Evolutionary conservation across 2,329 filamentous ascomycete species (phyloP).

Genomic region (Trichoderma koningiopsis): DNA sequence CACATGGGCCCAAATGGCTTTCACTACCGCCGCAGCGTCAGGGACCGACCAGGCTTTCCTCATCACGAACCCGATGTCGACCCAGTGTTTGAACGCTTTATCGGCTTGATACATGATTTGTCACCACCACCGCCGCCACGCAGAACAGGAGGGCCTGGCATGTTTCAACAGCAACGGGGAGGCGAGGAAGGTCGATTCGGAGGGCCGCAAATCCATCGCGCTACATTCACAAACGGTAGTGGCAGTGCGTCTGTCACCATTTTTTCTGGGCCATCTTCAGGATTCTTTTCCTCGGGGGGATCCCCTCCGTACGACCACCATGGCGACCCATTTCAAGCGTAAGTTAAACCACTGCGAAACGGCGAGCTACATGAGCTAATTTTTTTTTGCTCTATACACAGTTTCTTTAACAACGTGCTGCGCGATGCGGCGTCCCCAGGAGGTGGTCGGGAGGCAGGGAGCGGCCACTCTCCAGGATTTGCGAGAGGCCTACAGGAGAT

Average conservation of each 20-base stretch:
- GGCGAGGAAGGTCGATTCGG: constrained; percentile 31
- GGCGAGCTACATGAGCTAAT: neutral
- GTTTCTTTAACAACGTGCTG: constrained; percentile 52
- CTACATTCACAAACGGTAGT: constrained; percentile 44
- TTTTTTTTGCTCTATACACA: constrained; percentile 32
- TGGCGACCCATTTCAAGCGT: constrained; percentile 53
- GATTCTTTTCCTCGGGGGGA: constrained; percentile 4
- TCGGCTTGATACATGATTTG: constrained; percentile 48
- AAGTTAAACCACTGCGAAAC: constrained; percentile 32
- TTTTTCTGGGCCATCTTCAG: constrained; percentile 42
- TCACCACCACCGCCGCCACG: constrained; percentile 25
- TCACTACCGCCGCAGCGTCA: constrained; percentile 43
- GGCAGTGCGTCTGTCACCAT: constrained; percentile 54
- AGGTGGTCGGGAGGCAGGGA: constrained; percentile 29
- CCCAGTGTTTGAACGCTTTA: constrained; percentile 47
- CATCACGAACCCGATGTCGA: constrained; percentile 41
- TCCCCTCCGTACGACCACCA: constrained; percentile 28
- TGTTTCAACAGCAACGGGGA: constrained; percentile 28
- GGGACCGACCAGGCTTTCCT: constrained; percentile 30
- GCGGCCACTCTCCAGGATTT: constrained; percentile 32
- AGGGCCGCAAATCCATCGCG: constrained; percentile 40
- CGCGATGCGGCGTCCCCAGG: constrained; percentile 42
- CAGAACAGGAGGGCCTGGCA: constrained; percentile 21
- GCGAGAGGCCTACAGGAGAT: constrained; percentile 53
- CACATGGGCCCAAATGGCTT: constrained; percentile 49